Base-by-base conservation (phyloP, 805 yeast genomes). In the Lachancea lanzarotensis region DNA sequence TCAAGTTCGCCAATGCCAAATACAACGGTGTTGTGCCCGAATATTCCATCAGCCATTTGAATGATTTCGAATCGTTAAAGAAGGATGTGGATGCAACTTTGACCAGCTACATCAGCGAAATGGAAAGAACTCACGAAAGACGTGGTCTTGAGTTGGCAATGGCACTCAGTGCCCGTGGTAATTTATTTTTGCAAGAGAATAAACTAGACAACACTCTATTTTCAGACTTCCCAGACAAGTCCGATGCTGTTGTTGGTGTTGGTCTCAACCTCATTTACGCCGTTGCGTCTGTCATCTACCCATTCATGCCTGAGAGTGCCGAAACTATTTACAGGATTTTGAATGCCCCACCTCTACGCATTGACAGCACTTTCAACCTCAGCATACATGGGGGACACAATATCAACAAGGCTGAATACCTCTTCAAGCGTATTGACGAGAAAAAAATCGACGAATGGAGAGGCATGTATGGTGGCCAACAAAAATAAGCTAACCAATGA, bases 161-260 rank as follows among this genome's bases (percentile, higher is more conserved):
- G 96, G 74, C 85, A 27, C 72, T 93, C 46, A 84, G 96, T 47
- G 79, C 95, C 17, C 81, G 96, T 57, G 98, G 98, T 67, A 93
- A 93, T 70, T 84, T 75, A 66, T 93, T 91, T 75, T 76, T 93
- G 65, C 99, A 93, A 71, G 98, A 91, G 42, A 89, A 90, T 71
- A 90, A 90, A 70, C 76, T 93, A 57, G 98, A 91, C 67, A 93
- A 93, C 74, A 73, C 85, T 9, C 73, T 90, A 52, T 87, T 81
- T 67, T 77, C 79, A 45, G 79, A 87, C 59, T 63, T 69, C 40
- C 95, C 96, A 36, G 86, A 76, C 29, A 80, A 79, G 58, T 78
- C 95, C 12, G 96, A 89, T 60, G 95, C 96, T 2, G 95, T 91
- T 42, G 85, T 93, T 45, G 95, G 86, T 52, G 84, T 87, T 43